A percentile compares a stretch with the other conserved stretches of the same genome.
Conservation (phyloP, 2,329 filamentous ascomycete genomes). For the Pseudogymnoascus sp. region DNA sequence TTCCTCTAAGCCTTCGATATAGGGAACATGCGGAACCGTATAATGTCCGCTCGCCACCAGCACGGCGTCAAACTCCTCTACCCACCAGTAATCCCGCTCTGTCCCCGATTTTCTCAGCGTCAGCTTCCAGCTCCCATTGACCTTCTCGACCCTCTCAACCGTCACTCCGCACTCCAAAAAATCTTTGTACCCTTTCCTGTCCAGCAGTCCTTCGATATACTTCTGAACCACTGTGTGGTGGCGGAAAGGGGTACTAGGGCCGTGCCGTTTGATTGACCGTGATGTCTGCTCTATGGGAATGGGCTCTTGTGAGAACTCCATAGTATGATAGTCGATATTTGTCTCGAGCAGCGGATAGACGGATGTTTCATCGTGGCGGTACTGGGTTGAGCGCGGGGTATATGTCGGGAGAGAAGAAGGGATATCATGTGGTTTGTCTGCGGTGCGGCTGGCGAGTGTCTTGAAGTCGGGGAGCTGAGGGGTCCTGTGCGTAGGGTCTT, state of each 20-base stretch:
- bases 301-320: slow-evolving; percentile 52
- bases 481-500: slow-evolving; percentile 30
- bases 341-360: slow-evolving; percentile 59
- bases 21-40: slow-evolving; percentile 54
- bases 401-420: slow-evolving; percentile 41
- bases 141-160: slow-evolving; percentile 50
- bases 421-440: slow-evolving; percentile 41
- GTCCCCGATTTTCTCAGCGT: slow-evolving; percentile 40
- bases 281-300: slow-evolving; percentile 40
- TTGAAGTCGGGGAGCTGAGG: slow-evolving; percentile 37
- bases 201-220: slow-evolving; percentile 46
- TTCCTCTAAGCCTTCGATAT: slow-evolving; percentile 47
- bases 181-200: slow-evolving; percentile 45
- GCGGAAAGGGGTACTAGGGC: slow-evolving; percentile 51
- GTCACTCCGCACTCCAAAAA: slow-evolving; percentile 50
- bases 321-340: slow-evolving; percentile 51
- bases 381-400: slow-evolving; percentile 34
- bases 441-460: slow-evolving; percentile 40
- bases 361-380: slow-evolving; percentile 49
- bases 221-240: slow-evolving; percentile 50
- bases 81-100: slow-evolving; percentile 52
- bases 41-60: slow-evolving; percentile 63
- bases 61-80: slow-evolving; percentile 56
- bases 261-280: slow-evolving; percentile 41
- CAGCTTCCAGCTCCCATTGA: slow-evolving; percentile 42